Evolutionary conservation across 805 yeast species (phyloP).

Genomic region (Isabelozyma heimii): DNA sequence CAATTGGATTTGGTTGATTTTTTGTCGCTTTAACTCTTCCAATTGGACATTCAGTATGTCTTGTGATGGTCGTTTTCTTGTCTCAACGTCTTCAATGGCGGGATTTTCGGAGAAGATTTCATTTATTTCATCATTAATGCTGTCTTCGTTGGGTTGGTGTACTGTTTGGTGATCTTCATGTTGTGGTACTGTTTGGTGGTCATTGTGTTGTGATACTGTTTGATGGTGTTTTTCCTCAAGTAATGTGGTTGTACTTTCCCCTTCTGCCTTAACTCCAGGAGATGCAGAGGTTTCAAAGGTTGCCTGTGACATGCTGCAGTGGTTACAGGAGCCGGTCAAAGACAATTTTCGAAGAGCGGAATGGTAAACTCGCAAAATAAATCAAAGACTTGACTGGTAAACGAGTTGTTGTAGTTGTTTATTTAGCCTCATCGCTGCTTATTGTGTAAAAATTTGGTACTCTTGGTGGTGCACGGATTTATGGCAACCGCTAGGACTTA

Average conservation of each 20-base stretch:
- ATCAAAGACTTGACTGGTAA: too few species aligned
- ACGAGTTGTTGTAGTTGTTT: not conserved
- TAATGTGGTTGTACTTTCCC: not conserved
- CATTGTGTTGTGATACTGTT: not conserved
- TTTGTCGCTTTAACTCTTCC: not conserved
- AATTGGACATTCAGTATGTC: not conserved
- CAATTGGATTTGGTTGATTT: conserved; percentile 1
- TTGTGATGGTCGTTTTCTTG: not conserved
- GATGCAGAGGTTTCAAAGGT: not conserved
- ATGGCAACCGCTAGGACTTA: too few species aligned
- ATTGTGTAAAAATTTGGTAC: conserved; percentile 1
- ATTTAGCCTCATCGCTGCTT: not conserved
- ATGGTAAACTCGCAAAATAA: too few species aligned
- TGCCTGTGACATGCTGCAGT: not conserved
- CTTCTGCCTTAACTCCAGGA: not conserved
- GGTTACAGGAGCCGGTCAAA: too few species aligned
- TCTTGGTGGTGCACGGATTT: not conserved
- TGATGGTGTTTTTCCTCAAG: not conserved
- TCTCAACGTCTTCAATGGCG: conserved; percentile 6
- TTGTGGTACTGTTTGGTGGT: not conserved
- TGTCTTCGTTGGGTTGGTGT: not conserved
- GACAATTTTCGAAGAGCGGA: too few species aligned
- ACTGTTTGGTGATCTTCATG: too few species aligned
- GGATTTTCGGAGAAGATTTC: conserved; percentile 13
- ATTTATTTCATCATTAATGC: conserved; percentile 12